Conservation (phyloP, 768 basidiomycete species). For the Stropharia rugosoannulata region DNA sequence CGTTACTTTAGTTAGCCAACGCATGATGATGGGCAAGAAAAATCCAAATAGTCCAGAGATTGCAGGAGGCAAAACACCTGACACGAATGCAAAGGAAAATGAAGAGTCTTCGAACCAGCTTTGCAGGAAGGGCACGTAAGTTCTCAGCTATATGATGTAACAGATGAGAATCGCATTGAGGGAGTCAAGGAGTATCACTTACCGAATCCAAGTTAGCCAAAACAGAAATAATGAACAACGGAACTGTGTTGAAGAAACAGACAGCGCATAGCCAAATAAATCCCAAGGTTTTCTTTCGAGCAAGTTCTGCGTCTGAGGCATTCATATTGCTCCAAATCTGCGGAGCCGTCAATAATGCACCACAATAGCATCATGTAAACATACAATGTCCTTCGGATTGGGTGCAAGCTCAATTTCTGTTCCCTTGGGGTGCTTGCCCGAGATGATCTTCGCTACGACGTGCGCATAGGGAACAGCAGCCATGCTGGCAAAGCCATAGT, state of each 20-base stretch:
- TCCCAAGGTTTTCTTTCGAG: conserved; percentile 71
- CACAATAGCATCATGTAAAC: conserved; percentile 16
- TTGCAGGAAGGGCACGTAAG: conserved; percentile 75
- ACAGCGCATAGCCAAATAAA: conserved; percentile 74
- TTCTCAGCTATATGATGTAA: conserved; percentile 42
- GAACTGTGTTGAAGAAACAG: conserved; percentile 94
- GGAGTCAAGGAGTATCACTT: conserved; percentile 22
- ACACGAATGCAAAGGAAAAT: conserved; percentile 75
- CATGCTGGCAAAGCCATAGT: conserved; percentile 91
- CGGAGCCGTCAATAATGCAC: conserved; percentile 1
- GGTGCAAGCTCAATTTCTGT: conserved; percentile 74
- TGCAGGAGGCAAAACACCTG: conserved; percentile 90
- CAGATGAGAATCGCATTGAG: neutral
- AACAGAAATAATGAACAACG: conserved; percentile 85
- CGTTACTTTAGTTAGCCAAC: conserved; percentile 73
- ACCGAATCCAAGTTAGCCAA: conserved; percentile 89
- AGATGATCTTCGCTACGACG: conserved; percentile 72
- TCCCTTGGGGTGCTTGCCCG: conserved; percentile 70
- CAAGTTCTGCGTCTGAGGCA: conserved; percentile 62
- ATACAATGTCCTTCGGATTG: conserved; percentile 85
- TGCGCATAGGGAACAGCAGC: conserved; percentile 88
- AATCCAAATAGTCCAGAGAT: conserved; percentile 89
- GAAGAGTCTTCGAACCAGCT: conserved; percentile 65
- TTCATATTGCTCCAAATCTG: conserved; percentile 93
- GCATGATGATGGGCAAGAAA: conserved; percentile 90